Conservation (phyloP, 2,329 filamentous ascomycete species). For the Colletotrichum tofieldiae region DNA sequence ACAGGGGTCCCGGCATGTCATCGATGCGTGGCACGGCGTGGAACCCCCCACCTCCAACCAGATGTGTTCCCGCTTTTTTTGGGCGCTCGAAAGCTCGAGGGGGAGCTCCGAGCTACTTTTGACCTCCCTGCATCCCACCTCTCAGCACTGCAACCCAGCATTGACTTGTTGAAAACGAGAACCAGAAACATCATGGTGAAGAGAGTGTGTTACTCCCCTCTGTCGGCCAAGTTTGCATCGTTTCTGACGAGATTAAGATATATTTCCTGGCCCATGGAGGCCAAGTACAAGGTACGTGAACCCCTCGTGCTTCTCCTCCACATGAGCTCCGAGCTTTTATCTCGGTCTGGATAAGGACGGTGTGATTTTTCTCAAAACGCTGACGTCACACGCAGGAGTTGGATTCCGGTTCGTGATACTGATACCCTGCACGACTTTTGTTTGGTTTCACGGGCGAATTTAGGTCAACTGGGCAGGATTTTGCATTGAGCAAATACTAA, state of each 20-base stretch:
- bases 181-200: constrained; percentile 50
- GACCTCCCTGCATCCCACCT: constrained; percentile 16
- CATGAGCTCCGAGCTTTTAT: constrained; percentile 41
- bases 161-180: not conserved
- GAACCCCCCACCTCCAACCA: constrained; percentile 17
- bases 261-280: constrained; percentile 77
- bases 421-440: not conserved
- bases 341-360: constrained; percentile 23
- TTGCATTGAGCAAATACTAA: not conserved
- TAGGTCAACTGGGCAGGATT: not conserved
- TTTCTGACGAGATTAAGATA: constrained; percentile 58
- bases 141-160: not conserved
- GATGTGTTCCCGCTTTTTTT: constrained; percentile 1
- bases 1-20: constrained; percentile 12
- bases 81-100: constrained; percentile 13
- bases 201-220: constrained; percentile 50
- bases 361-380: constrained; percentile 28
- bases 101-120: constrained; percentile 41
- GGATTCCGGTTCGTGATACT: constrained; percentile 64
- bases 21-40: constrained; percentile 11
- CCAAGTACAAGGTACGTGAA: constrained; percentile 74
- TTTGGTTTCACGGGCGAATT: not conserved
- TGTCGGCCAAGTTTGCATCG: not conserved
- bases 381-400: constrained; percentile 63
- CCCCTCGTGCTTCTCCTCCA: constrained; percentile 62